Conservation (phyloP, 306 rosid species). For the Trichosanthes cucumerina region DNA sequence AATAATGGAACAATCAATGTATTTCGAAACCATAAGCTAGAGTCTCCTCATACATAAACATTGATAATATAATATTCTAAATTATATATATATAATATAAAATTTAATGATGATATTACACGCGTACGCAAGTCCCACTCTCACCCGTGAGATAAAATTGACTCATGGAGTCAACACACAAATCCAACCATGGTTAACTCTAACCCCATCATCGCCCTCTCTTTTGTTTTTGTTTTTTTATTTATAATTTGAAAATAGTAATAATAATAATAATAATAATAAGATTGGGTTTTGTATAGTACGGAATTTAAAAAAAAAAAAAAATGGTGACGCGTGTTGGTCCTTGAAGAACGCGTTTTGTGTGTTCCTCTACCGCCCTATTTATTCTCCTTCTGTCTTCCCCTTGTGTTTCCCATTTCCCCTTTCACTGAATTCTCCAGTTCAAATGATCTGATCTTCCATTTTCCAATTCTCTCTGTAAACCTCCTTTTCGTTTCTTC, state of each 20-base stretch:
- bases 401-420: background rate
- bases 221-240: too few species aligned
- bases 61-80: too few species aligned
- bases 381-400: constrained; percentile 16
- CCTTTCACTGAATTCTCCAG: background rate
- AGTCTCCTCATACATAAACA: too few species aligned
- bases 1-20: too few species aligned
- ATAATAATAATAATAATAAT: too few species aligned
- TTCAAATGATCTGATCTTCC: background rate
- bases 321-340: constrained; percentile 51
- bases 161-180: background rate
- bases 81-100: too few species aligned
- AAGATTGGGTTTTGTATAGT: too few species aligned
- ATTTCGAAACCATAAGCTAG: too few species aligned
- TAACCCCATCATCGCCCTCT: background rate
- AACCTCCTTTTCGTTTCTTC: background rate
- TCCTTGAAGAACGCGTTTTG: constrained; percentile 66
- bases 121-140: too few species aligned
- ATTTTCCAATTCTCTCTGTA: background rate
- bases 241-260: too few species aligned
- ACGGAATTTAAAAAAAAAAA: constrained; percentile 10
- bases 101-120: too few species aligned
- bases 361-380: constrained; percentile 31
- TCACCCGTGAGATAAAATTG: background rate
- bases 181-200: background rate